Base-by-base conservation (phyloP, 148 eudicot genomes). In the Vaccinium myrtillus region DNA sequence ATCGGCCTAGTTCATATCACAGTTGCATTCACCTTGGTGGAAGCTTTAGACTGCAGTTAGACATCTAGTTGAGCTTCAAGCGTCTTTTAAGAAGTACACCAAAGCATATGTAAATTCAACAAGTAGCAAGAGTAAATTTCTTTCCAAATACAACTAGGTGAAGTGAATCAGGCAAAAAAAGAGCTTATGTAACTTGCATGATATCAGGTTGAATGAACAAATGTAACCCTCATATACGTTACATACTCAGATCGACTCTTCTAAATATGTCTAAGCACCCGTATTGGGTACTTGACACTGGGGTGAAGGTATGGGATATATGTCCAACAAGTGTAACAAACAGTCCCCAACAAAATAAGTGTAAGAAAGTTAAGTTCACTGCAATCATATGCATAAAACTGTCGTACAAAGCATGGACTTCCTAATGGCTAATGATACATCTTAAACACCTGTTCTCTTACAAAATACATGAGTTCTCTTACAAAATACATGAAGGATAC, bases 141-240 rank as follows among this genome's bases (percentile, higher is more conserved):
- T 73, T 32, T 73, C 76, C 49, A 73, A 73, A 73, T 73, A 73
- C 23, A 70, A 70, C 39, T 70, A 27, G 46, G 75, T 70, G 36
- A 70, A 70, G 75, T 27, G 75, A 70, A 25, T 70, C 75, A 70
- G 46, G 75, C 75, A 70, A 30, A 39, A 70, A 21, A 67, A 32
- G 75, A 70, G 75, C 7, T 70, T 70, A 70, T 12, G 32, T 39
- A 70, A 70, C 36, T 30, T 14, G 46, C 9, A 6, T 70, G 75
- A 70, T 70, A 12, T 70, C 1, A 36, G 21, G 49, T 73, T 73
- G 21, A 73, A 27, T 5, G 43, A 69, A 73, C 23, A 16, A 73
- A 73, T 30, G n/a, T 73, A 21, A 2, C 48, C 15, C 49, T 73
- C 21, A 9, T 16, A 6, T 12, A 12, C 13, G 19, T 70, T 30